Base-by-base conservation (phyloP, 257 asterid species). In the Hygrophila difformis region DNA sequence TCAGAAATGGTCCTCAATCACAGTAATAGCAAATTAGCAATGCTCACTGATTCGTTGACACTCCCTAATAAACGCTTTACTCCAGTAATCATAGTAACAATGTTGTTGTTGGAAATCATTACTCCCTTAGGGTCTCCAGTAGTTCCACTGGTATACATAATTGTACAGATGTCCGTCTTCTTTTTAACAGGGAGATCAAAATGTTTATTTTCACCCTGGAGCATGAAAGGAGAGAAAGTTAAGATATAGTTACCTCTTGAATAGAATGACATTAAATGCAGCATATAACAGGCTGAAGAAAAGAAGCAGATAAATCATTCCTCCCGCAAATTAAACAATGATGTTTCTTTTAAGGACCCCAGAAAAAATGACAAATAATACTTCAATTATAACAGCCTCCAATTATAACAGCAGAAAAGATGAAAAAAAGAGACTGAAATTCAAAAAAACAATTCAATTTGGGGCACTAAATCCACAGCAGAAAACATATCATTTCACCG, bases 41-140 rank as follows among this genome's bases (percentile, higher is more conserved):
- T 55, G 58, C 40, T 67, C 58, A 89, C 96, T 76, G 84, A 23
- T 68, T 73, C 86, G 66, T 79, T 66, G 58, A 74, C 88, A 34
- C 77, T 73, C 70, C 10, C 79, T 26, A 89, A 74, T 31, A 89
- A 56, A 40, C 75, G 39, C 58, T 72, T 55, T 26, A 80, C 94
- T 42, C 94, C 96, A 51, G 94, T 88, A 47, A 86, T 70, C 48
- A 89, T 57, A 43, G 93, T 60, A 55, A 79, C 83, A 64, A 85
- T 85, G 73, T 70, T 85, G 63, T 74, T 82, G 68, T 85, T 85
- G 49, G 98, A 82, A 53, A 89, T 75, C 94, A 82, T 46, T 65
- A 89, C 98, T 47, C 98, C 98, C 78, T 89, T 89, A 38, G 98
- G 98, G 47, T 89, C 94, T 46, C 98, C 96, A 36, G 98, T 89